These are phyloP conservation scores for Solanum habrochaites DNA, from an alignment of 257 asterid species.

Conservation along the genomic window DNA sequence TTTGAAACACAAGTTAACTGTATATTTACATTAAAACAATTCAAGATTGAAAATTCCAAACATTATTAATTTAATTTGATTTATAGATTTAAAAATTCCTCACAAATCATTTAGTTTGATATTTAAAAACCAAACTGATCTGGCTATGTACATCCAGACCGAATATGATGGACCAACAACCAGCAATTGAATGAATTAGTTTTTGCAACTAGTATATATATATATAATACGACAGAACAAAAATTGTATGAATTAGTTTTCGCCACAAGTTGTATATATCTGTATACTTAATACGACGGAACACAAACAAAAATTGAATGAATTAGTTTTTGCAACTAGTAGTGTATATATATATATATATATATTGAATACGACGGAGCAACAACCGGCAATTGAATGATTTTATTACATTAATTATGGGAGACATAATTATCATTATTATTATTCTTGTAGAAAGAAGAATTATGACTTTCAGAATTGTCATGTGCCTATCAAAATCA, in stretches of 20 bases:
- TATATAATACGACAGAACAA: too few species aligned
- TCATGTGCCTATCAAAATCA: slow-evolving; percentile 15
- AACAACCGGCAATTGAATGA: background rate
- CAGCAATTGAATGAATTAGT: background rate
- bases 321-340: background rate
- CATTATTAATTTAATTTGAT: too few species aligned
- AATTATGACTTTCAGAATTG: background rate
- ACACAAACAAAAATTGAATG: background rate
- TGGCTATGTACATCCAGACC: too few species aligned
- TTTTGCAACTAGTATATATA: background rate
- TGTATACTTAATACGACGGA: background rate
- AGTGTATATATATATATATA: too few species aligned
- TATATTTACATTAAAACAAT: too few species aligned
- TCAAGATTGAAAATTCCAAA: too few species aligned
- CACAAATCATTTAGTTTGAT: too few species aligned
- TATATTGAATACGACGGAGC: background rate
- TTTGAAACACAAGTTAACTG: background rate
- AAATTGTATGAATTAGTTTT: too few species aligned
- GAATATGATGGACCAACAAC: background rate
- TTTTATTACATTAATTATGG: background rate
- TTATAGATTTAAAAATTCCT: too few species aligned
- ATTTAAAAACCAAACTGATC: too few species aligned
- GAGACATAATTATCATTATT: background rate
- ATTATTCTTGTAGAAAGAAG: background rate
- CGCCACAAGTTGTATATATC: background rate